Conservation (phyloP, 345 rosid species). For the Eucalyptus globulus region DNA sequence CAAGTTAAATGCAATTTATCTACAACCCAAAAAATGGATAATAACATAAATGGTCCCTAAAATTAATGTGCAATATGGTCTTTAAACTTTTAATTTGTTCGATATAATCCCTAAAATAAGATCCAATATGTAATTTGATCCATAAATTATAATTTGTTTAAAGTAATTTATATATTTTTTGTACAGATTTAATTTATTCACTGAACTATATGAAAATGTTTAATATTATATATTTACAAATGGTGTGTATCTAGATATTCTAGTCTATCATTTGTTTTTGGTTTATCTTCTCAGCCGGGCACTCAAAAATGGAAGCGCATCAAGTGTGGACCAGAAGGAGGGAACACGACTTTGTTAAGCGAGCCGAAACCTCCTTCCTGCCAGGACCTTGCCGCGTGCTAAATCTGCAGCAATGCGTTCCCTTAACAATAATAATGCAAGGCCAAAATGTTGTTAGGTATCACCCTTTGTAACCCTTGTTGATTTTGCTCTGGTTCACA, state of each 20-base stretch:
- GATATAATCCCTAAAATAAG: too few species aligned
- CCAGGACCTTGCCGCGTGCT: neutral
- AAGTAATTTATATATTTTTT: too few species aligned
- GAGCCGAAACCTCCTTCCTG: conserved; percentile 57
- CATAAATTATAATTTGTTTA: too few species aligned
- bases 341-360: conserved; percentile 54
- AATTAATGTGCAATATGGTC: too few species aligned
- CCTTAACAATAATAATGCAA: neutral
- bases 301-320: conserved; percentile 83
- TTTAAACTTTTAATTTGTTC: too few species aligned
- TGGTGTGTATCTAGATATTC: neutral
- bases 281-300: conserved; percentile 39
- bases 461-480: neutral
- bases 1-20: too few species aligned
- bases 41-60: too few species aligned
- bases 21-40: too few species aligned
- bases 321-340: conserved; percentile 85
- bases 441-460: neutral
- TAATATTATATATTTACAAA: too few species aligned
- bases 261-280: neutral
- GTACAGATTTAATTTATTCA: fast-evolving
- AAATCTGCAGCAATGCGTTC: neutral
- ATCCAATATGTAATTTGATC: too few species aligned
- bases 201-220: too few species aligned
- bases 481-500: neutral